These are phyloP conservation scores for Pestalotiopsis sp. DNA, from an alignment of 2,329 filamentous ascomycete species.

Conservation along the genomic window DNA sequence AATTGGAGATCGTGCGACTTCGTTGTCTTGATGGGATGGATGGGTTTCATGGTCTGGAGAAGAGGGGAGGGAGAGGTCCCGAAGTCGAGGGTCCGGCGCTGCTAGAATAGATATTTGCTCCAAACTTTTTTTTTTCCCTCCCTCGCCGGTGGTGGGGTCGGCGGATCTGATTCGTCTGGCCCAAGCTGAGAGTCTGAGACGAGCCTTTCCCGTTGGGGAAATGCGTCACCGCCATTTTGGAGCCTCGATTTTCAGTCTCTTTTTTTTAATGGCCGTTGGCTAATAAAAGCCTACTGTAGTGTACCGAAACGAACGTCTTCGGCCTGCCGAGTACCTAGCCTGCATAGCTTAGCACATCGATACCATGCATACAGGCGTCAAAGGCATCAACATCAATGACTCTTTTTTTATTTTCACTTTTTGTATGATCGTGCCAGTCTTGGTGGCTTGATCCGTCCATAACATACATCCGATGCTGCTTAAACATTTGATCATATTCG, in stretches of 20 bases:
- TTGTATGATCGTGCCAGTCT: no score
- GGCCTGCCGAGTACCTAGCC: neutral
- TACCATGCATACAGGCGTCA: no score
- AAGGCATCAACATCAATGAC: no score
- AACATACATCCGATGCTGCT: no score
- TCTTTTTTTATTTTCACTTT: no score
- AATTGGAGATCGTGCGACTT: slow-evolving; percentile 55
- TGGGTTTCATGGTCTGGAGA: slow-evolving; percentile 33
- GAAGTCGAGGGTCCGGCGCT: slow-evolving; percentile 27
- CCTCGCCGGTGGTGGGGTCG: slow-evolving; percentile 20
- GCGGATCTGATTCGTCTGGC: slow-evolving; percentile 24
- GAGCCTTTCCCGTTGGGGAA: slow-evolving; percentile 10
- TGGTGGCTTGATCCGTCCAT: no score
- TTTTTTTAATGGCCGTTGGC: neutral
- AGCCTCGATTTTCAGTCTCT: slow-evolving; percentile 1
- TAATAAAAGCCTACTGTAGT: neutral
- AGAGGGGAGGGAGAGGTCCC: slow-evolving; percentile 28
- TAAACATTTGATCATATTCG: no score
- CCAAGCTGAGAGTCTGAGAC: slow-evolving; percentile 11
- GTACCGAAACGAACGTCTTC: neutral
- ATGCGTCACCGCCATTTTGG: slow-evolving; percentile 15
- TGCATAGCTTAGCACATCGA: neutral
- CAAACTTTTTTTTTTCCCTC: slow-evolving; percentile 24
- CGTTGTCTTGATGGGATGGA: slow-evolving; percentile 56
- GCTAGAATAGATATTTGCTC: slow-evolving; percentile 20